Evolutionary conservation across 495 filamentous ascomycete genomes (phyloP).

Genomic region (Neurospora sp.): DNA sequence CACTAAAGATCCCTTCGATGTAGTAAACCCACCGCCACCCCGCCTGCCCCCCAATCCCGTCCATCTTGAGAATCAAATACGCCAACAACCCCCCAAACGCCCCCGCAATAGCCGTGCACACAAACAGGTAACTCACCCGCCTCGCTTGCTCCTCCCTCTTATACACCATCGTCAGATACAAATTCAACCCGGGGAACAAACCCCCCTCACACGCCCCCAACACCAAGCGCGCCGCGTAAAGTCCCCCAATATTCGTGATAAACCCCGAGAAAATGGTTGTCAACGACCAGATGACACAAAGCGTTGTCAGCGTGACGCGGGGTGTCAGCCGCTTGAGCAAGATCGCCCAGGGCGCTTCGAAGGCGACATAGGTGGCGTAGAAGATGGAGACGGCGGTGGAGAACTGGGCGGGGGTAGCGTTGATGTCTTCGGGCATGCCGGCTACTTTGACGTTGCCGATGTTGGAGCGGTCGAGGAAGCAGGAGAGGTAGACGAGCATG

Average conservation of each 20-base stretch:
- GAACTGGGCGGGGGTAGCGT: slow-evolving; percentile 47
- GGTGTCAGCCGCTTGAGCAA: slow-evolving; percentile 58
- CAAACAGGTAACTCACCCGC: slow-evolving; percentile 67
- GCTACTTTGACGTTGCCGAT: slow-evolving; percentile 40
- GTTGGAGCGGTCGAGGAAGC: slow-evolving; percentile 48
- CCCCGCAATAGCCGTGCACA: slow-evolving; percentile 65
- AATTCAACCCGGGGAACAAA: slow-evolving; percentile 68
- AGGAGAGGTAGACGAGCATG: slow-evolving; percentile 45
- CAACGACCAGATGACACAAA: slow-evolving; percentile 49
- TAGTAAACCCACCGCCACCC: slow-evolving; percentile 77
- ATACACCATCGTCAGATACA: slow-evolving; percentile 80
- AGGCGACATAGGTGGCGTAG: slow-evolving; percentile 72
- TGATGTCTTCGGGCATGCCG: slow-evolving; percentile 34
- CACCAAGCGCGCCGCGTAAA: slow-evolving; percentile 44
- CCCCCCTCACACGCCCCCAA: slow-evolving; percentile 52
- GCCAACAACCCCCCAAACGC: slow-evolving; percentile 74
- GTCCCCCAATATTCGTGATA: slow-evolving; percentile 33
- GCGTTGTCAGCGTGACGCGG: slow-evolving; percentile 47
- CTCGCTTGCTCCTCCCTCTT: slow-evolving; percentile 35
- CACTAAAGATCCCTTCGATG: slow-evolving; percentile 63
- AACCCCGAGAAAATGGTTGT: slow-evolving; percentile 46
- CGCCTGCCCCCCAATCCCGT: slow-evolving; percentile 49
- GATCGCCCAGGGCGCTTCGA: slow-evolving; percentile 70
- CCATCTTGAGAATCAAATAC: slow-evolving; percentile 57
- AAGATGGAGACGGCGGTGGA: slow-evolving; percentile 64